Evolutionary conservation across 768 basidiomycete genomes (phyloP).

Genomic region (Panellus pusillus): DNA sequence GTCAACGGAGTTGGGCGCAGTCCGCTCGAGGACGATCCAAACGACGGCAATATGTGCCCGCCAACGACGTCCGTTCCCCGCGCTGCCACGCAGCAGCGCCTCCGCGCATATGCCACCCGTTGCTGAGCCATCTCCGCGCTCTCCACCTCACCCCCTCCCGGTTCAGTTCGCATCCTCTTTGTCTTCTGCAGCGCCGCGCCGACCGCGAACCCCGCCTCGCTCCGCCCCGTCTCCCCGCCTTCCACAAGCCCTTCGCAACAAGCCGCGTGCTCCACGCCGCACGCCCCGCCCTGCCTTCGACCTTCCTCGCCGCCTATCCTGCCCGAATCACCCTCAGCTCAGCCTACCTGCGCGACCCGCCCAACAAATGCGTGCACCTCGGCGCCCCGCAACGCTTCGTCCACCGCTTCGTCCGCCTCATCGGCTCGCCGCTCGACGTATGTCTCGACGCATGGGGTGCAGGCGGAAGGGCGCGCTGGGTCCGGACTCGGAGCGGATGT

Average conservation of each 20-base stretch:
- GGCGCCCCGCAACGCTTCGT: slow-evolving; percentile 87
- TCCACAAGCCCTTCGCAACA: slow-evolving; percentile 49
- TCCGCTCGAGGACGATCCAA: slow-evolving; percentile 18
- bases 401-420: no score
- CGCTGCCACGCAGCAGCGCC: no score
- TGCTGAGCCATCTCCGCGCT: slow-evolving; percentile 69
- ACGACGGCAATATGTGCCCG: slow-evolving; percentile 45
- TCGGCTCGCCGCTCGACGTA: slow-evolving; percentile 75
- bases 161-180: slow-evolving; percentile 5
- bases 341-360: slow-evolving; percentile 72
- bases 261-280: slow-evolving; percentile 68
- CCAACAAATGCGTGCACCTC: slow-evolving; percentile 83
- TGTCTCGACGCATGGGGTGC: slow-evolving; percentile 75
- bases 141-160: slow-evolving; percentile 18
- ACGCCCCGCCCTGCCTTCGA: slow-evolving; percentile 51
- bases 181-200: slow-evolving; percentile 18
- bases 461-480: slow-evolving; percentile 65
- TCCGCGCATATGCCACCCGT: no score
- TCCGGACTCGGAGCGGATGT: slow-evolving; percentile 64
- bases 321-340: no score
- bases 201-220: slow-evolving; percentile 28
- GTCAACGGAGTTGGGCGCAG: no score
- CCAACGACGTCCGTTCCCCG: slow-evolving; percentile 52
- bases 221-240: slow-evolving; percentile 35
- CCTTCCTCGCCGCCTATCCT: slow-evolving; percentile 59